phyloP scores from a whole-genome alignment of 1,139 yeast genomes.

The Wickerhamiella infanticola region DNA sequence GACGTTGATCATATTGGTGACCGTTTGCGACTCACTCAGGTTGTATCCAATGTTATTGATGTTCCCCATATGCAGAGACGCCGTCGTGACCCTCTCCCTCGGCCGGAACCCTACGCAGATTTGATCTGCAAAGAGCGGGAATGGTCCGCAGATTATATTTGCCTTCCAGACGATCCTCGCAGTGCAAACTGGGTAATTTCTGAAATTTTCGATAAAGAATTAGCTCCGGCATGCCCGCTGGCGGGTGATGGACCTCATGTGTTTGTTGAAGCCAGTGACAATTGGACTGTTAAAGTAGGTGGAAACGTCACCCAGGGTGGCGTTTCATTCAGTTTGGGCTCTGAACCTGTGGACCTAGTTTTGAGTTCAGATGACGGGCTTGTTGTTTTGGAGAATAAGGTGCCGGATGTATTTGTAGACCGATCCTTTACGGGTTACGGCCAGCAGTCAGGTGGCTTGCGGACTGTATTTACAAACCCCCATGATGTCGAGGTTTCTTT shows the following conservation, averaged over 20 bases:
- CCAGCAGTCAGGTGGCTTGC: constrained; percentile 78
- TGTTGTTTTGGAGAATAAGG: constrained; percentile 14
- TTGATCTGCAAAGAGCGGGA: constrained; percentile 50
- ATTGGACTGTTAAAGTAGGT: constrained; percentile 15
- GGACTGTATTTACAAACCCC: constrained; percentile 63
- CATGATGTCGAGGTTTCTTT: constrained; percentile 33
- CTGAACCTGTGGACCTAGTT: constrained; percentile 4
- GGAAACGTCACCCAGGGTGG: not conserved
- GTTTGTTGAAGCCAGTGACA: constrained; percentile 19
- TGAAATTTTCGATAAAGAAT: constrained; percentile 52
- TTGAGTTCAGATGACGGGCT: constrained; percentile 22
- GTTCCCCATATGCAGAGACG: constrained; percentile 52
- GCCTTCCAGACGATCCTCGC: constrained; percentile 52
- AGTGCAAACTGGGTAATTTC: constrained; percentile 37
- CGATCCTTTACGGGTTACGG: constrained; percentile 87
- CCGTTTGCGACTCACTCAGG: constrained; percentile 46
- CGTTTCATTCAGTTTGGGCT: not conserved
- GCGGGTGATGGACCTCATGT: constrained; percentile 17
- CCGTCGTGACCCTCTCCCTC: constrained; percentile 57
- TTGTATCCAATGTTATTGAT: constrained; percentile 62
- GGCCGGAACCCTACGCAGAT: constrained; percentile 52
- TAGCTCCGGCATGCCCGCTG: constrained; percentile 49
- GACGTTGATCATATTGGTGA: constrained; percentile 41
- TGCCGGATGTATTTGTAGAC: constrained; percentile 60
- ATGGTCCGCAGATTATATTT: constrained; percentile 41